phyloP scores from a whole-genome alignment of 768 basidiomycete genomes.

The Multifurca ochricompacta region DNA sequence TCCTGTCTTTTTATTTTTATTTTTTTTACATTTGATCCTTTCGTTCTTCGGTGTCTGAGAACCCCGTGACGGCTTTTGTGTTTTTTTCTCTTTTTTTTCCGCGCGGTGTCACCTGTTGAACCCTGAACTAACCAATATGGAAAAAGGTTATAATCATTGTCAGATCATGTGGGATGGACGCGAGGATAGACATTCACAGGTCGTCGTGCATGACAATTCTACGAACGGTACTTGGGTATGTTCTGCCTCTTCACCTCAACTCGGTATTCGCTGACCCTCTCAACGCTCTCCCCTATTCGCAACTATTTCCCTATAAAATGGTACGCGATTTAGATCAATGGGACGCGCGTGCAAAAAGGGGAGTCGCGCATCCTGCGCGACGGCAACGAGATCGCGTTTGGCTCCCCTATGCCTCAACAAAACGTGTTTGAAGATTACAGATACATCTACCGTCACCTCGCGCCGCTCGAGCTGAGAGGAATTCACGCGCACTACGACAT shows the following conservation, averaged over 20 bases:
- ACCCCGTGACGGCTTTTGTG: conserved; percentile 1
- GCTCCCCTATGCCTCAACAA: conserved; percentile 43
- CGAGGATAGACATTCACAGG: conserved; percentile 33
- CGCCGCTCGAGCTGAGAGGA: conserved; percentile 42
- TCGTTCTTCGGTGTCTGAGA: conserved; percentile 12
- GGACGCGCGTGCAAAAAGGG: conserved; percentile 51
- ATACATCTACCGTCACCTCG: conserved; percentile 63
- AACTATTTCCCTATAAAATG: no score
- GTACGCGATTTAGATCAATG: no score
- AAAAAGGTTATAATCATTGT: conserved; percentile 54
- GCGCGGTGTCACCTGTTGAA: no score
- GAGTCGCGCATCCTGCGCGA: conserved; percentile 52
- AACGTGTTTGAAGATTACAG: conserved; percentile 64
- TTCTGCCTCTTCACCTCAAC: conserved; percentile 3
- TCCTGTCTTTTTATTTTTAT: background rate
- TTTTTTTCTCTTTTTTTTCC: conserved; percentile 22
- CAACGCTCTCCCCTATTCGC: background rate
- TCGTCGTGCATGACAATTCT: conserved; percentile 47
- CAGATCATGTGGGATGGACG: conserved; percentile 52
- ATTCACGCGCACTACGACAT: conserved; percentile 62
- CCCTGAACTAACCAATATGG: no score
- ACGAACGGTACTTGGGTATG: conserved; percentile 70
- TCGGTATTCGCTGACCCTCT: background rate
- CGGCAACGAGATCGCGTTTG: conserved; percentile 86
- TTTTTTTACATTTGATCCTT: no score